phyloP scores from a whole-genome alignment of 2,329 filamentous ascomycete genomes.

The Aspergillus quadrilineatus region DNA sequence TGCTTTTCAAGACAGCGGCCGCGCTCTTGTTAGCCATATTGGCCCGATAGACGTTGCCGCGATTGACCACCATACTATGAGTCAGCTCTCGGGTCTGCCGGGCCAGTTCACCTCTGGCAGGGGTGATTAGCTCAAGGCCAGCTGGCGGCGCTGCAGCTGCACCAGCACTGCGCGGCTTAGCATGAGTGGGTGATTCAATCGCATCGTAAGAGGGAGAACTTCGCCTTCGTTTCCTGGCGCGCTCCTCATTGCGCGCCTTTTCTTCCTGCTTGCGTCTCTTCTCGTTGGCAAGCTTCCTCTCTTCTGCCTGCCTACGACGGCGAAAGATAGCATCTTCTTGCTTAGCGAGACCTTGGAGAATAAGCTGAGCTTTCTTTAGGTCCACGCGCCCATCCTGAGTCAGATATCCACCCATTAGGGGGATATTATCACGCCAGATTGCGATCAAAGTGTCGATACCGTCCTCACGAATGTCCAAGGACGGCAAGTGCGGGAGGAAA shows the following conservation, averaged over 20 bases:
- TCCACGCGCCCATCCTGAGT: conserved; percentile 94
- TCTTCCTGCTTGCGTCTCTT: conserved; percentile 76
- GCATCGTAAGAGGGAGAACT: conserved; percentile 47
- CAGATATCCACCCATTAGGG: conserved; percentile 89
- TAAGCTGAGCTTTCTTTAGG: conserved; percentile 79
- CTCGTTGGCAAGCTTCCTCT: conserved; percentile 74
- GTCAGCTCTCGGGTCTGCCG: conserved; percentile 65
- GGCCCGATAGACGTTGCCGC: conserved; percentile 63
- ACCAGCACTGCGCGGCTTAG: conserved; percentile 22
- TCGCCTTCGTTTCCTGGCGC: conserved; percentile 43
- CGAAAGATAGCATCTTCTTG: conserved; percentile 94
- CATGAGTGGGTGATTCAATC: conserved; percentile 31
- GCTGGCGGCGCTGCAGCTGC: conserved; percentile 41
- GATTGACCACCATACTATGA: conserved; percentile 84
- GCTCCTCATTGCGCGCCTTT: conserved; percentile 51
- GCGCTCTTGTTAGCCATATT: conserved; percentile 92
- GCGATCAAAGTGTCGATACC: conserved; percentile 93
- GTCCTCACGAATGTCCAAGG: conserved; percentile 93
- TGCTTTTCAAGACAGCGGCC: conserved; percentile 80
- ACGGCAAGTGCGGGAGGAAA: conserved; percentile 95
- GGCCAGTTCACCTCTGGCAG: conserved; percentile 54
- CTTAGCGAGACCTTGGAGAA: conserved; percentile 82
- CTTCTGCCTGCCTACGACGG: conserved; percentile 79
- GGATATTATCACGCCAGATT: conserved; percentile 94
- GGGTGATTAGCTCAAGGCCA: conserved; percentile 58